These are phyloP conservation scores for Dactylellina leptospora DNA, from an alignment of 2,329 filamentous ascomycete genomes.

Conservation along the genomic window DNA sequence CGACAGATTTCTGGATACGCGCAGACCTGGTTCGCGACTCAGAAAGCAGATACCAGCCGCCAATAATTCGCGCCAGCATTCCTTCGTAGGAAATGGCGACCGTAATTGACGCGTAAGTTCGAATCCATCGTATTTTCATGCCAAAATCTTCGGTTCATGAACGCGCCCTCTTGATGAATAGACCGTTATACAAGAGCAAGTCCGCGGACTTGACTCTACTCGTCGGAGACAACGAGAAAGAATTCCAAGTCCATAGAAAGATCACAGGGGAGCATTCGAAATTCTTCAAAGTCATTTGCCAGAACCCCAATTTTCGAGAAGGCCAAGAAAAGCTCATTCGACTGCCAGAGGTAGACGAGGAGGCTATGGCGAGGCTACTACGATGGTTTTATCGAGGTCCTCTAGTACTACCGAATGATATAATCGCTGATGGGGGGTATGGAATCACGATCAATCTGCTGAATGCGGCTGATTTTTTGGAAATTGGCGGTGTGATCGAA, in stretches of 20 bases:
- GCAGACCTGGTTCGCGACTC: no score
- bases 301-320: conserved; percentile 29
- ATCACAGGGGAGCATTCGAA: conserved; percentile 24
- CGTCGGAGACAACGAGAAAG: conserved; percentile 8
- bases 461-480: conserved; percentile 41
- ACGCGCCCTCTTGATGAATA: no score
- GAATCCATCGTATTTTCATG: no score
- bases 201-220: conserved; percentile 21
- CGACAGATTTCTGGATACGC: no score
- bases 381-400: conserved; percentile 30
- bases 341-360: conserved; percentile 23
- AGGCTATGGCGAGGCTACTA: conserved; percentile 5
- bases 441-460: conserved; percentile 13
- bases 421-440: conserved; percentile 25
- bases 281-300: conserved; percentile 41
- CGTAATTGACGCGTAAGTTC: conserved; percentile 6
- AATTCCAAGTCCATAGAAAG: conserved; percentile 24
- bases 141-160: no score
- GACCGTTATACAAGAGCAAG: conserved; percentile 1
- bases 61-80: neutral
- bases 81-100: neutral
- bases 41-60: no score
- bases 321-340: conserved; percentile 13
- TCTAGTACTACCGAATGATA: conserved; percentile 17
- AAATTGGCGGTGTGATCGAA: neutral